phyloP scores from a whole-genome alignment of 2,329 filamentous ascomycete species.

The Cordyceps cateniannulata region DNA sequence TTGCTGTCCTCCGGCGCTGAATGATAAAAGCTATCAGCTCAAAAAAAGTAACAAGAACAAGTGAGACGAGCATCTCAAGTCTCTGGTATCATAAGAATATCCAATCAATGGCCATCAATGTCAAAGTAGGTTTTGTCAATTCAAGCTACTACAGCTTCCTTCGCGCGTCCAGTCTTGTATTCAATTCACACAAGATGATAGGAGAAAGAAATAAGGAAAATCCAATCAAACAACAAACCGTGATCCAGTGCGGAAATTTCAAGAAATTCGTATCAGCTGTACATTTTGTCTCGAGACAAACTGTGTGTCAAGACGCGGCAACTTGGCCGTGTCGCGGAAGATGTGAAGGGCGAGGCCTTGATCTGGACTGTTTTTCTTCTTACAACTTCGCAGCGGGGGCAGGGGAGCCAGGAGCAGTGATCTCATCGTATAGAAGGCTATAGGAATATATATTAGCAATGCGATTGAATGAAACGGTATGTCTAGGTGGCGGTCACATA shows the following conservation, averaged over 20 bases:
- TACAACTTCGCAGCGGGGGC: constrained; percentile 58
- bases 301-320: neutral
- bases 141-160: constrained; percentile 13
- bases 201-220: neutral
- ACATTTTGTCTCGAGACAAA: neutral
- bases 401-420: constrained; percentile 64
- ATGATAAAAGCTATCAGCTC: neutral
- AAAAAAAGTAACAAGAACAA: neutral
- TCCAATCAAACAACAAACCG: neutral
- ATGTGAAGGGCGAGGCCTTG: neutral
- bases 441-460: constrained; percentile 12
- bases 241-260: neutral
- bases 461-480: neutral
- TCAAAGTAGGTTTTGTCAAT: constrained; percentile 13
- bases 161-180: constrained; percentile 2
- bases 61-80: constrained; percentile 4
- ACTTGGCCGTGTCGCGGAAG: neutral
- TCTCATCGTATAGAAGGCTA: constrained; percentile 81
- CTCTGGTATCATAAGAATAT: constrained; percentile 9
- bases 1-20: neutral
- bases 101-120: constrained; percentile 10
- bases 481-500: constrained; percentile 36
- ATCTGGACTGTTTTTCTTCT: neutral
- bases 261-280: constrained; percentile 2
- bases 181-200: neutral